phyloP scores from a whole-genome alignment of 768 basidiomycete genomes.

The Boletus bicolor region DNA sequence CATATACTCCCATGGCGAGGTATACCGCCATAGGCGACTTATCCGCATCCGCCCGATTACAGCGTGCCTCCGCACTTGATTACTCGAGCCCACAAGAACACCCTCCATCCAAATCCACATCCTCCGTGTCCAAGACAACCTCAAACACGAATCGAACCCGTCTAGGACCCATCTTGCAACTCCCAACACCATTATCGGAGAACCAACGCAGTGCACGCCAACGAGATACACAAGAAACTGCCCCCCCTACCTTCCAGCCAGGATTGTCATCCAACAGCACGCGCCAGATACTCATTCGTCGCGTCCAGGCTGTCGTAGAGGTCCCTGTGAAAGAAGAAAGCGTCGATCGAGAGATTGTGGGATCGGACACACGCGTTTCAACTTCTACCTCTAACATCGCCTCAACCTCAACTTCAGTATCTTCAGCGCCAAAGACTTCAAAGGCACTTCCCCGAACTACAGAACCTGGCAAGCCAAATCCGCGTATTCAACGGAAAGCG shows the following conservation, averaged over 20 bases:
- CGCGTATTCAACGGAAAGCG: conserved; percentile 22
- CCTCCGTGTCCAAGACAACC: conserved; percentile 26
- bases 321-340: conserved; percentile 66
- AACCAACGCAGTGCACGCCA: conserved; percentile 26
- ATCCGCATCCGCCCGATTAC: conserved; percentile 28
- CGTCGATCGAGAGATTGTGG: conserved; percentile 36
- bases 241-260: neutral
- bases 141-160: conserved; percentile 11
- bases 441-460: conserved; percentile 4
- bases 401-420: conserved; percentile 14
- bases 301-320: conserved; percentile 58
- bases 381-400: conserved; percentile 11
- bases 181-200: conserved; percentile 32
- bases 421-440: conserved; percentile 7
- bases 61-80: conserved; percentile 14
- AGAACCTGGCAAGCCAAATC: neutral
- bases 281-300: conserved; percentile 46
- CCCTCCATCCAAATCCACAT: conserved; percentile 31
- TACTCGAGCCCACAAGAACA: conserved; percentile 28
- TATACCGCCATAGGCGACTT: conserved; percentile 24
- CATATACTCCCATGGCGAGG: conserved; percentile 34
- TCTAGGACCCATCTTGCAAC: conserved; percentile 14
- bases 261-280: conserved; percentile 11
- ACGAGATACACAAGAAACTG: conserved; percentile 13
- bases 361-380: conserved; percentile 1